Evolutionary conservation across 495 filamentous ascomycete genomes (phyloP), one percentile per base, ranked within the genome.

Genomic region (Apiosordaria backusii): DNA sequence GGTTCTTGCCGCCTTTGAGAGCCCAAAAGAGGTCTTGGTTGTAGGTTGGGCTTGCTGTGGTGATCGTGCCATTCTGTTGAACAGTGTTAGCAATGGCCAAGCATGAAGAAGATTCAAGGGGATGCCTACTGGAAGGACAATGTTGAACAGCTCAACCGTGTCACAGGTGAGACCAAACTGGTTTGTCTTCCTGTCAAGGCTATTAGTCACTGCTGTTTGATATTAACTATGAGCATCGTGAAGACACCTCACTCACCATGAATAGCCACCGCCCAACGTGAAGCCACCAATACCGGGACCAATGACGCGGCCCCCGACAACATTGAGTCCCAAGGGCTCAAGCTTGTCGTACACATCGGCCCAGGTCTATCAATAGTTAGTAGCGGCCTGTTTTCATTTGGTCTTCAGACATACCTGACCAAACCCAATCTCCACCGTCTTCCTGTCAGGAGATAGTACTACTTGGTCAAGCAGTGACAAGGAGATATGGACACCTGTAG

Each of bases 11-110:
- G 1, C 86, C 86, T 50, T 79, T 79, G 2, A 88, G 75, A 4
- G 87, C 87, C 78, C 83, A 85, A 68, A 82, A 88, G 0, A 89
- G 71, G 68, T 87, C 85, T 0, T 75, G 50, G 66, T 86, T 79
- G 55, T 77, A 15, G 0, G n/a, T 45, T 2, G 35, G 19, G 1
- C 69, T 69, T 7, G 64, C 72, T 0, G 22, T 23, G 9, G 72
- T 70, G 45, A 75, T 65, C 2, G 67, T 73, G 21, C 72, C 72
- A 27, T 75, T 70, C 71, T 74, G 57, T 6, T 3, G 3, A 1
- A 18, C 24, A 13, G n/a, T 10, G 21, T 60, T 7, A 15, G n/a
- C 23, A 27, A 21, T 24, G 22, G 45, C 15, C 35, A 2, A 29
- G 22, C 2, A 55, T 26, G 23, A 58, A 22, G n/a, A n/a, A n/a